A percentile compares a stretch with the other conserved stretches of the same genome.
Conservation (phyloP, 106 monocot genomes). For the Vanilla planifolia region DNA sequence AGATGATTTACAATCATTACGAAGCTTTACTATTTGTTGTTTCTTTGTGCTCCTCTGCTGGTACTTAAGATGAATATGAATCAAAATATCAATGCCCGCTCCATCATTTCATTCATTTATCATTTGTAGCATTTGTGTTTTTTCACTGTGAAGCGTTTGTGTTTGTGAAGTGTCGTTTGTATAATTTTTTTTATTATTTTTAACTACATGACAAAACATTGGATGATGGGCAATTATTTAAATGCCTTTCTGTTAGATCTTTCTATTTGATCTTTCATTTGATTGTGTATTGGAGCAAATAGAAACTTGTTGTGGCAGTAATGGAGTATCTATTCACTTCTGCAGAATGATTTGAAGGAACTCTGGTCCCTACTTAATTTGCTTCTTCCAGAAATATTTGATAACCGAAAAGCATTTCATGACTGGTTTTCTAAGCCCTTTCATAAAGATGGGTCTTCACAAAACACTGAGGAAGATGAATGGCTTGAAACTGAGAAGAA, state of each 20-base stretch:
- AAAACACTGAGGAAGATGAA: conserved; percentile 79
- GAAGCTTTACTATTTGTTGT: no score
- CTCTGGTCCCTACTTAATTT: conserved; percentile 96
- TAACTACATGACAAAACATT: background rate
- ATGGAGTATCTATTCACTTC: conserved; percentile 1
- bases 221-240: background rate
- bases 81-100: no score
- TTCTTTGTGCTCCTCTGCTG: no score
- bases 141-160: background rate
- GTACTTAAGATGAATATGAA: no score
- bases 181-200: background rate
- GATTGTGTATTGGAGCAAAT: no score
- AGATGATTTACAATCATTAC: no score
- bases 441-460: conserved; percentile 72
- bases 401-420: conserved; percentile 88
- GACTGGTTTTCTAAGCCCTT: conserved; percentile 99
- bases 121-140: no score
- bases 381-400: conserved; percentile 95
- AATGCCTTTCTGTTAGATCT: background rate
- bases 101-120: no score
- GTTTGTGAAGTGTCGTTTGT: no score
- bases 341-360: conserved; percentile 97
- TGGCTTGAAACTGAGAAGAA: conserved; percentile 99
- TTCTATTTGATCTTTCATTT: conserved; percentile 1
- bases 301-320: background rate